Conservation (phyloP, 139 green algal species). For the Bryopsis sp. region DNA sequence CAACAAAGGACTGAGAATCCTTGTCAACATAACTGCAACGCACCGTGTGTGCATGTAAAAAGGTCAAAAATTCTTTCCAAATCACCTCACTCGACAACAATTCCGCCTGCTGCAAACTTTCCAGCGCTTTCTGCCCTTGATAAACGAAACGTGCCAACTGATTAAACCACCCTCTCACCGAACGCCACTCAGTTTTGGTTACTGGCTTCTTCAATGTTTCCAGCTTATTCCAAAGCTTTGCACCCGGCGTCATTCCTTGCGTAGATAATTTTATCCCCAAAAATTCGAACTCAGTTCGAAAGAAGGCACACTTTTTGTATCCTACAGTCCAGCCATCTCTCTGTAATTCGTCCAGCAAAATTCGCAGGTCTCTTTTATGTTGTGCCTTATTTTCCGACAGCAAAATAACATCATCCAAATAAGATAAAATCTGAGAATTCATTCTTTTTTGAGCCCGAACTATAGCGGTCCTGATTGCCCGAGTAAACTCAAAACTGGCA, state of each 20-base stretch:
- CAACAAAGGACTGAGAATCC: neutral
- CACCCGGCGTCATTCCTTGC: neutral
- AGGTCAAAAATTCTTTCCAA: neutral
- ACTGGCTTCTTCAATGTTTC: neutral
- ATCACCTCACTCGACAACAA: no score
- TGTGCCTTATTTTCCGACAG: neutral
- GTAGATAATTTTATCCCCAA: neutral
- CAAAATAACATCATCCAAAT: neutral
- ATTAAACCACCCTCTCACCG: neutral
- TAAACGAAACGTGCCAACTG: neutral
- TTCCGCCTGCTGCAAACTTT: neutral
- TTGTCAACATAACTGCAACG: neutral
- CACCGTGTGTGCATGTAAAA: neutral
- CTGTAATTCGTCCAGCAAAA: slow-evolving; percentile 2
- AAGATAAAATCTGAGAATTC: neutral
- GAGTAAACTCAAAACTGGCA: neutral
- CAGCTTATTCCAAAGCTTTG: neutral
- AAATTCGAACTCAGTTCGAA: neutral
- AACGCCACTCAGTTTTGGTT: neutral
- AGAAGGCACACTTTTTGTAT: neutral
- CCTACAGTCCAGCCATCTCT: neutral
- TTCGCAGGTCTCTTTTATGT: neutral
- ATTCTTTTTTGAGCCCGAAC: neutral
- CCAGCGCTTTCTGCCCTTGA: neutral
- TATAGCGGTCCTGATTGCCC: neutral